These are phyloP conservation scores for Trichoderma reesei DNA, from an alignment of 495 filamentous ascomycete species.

Conservation along the genomic window DNA sequence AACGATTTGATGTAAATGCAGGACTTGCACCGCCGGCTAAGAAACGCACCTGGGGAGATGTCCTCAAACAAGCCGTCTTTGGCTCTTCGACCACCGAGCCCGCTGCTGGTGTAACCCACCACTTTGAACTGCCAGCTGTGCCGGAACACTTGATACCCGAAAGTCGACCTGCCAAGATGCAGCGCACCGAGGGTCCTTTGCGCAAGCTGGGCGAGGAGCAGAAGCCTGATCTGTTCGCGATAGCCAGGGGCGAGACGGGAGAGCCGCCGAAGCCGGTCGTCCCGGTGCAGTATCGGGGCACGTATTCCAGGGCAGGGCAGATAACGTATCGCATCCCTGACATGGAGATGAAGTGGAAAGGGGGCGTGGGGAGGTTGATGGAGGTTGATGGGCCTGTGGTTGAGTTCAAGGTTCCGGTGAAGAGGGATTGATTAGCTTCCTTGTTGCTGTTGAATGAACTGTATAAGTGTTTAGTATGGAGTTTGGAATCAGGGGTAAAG, in stretches of 20 bases:
- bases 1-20: neutral
- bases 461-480: too few relatives aligned
- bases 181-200: neutral
- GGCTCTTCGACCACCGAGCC: neutral
- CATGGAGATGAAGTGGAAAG: neutral
- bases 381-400: neutral
- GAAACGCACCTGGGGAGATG: neutral
- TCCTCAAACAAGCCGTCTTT: neutral
- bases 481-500: too few relatives aligned
- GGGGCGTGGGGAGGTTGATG: neutral
- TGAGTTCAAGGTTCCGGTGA: neutral
- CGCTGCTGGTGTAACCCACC: neutral
- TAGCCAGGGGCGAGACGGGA: neutral
- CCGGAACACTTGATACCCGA: neutral
- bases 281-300: neutral
- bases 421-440: neutral
- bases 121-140: neutral
- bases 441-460: neutral
- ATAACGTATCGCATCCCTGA: neutral
- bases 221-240: neutral
- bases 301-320: neutral
- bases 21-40: neutral
- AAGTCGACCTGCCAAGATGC: neutral
- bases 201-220: neutral
- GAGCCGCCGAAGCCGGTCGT: neutral